Percentiles rank a stretch among this genome's conserved stretches.
These are phyloP conservation scores for Seiridium cupressi DNA, from an alignment of 2,329 filamentous ascomycete species.

Conservation along the genomic window DNA sequence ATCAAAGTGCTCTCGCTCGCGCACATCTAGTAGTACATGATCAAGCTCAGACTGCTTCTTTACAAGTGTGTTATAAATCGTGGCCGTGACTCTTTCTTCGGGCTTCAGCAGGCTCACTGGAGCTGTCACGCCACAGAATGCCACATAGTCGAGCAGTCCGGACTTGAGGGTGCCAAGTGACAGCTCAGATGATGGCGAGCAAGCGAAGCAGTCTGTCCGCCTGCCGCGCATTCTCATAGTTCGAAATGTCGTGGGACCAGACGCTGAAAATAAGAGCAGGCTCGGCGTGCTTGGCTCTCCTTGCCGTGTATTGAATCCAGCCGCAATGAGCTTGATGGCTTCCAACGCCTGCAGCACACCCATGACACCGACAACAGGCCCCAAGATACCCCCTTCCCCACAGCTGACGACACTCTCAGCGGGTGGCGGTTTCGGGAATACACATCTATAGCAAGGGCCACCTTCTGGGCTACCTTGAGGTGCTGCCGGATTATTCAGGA, in stretches of 20 bases:
- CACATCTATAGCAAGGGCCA: conserved; percentile 89
- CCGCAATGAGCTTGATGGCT: conserved; percentile 76
- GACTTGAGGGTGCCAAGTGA: conserved; percentile 59
- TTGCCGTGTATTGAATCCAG: conserved; percentile 21
- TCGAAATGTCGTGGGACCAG: conserved; percentile 56
- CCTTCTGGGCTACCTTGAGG: conserved; percentile 55
- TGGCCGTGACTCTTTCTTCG: conserved; percentile 66
- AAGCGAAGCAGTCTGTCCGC: conserved; percentile 72
- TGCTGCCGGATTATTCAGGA: conserved; percentile 77
- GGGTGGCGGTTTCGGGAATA: conserved; percentile 86
- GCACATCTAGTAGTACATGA: conserved; percentile 74
- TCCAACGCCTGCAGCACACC: conserved; percentile 89
- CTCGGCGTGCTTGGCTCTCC: conserved; percentile 24
- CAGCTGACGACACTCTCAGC: conserved; percentile 80
- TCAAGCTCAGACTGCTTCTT: conserved; percentile 7
- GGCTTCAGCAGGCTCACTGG: conserved; percentile 56
- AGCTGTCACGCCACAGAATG: conserved; percentile 71
- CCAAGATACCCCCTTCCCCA: conserved; percentile 88
- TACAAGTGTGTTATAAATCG: conserved; percentile 49
- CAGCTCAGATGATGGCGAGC: conserved; percentile 62
- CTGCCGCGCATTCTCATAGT: conserved; percentile 71
- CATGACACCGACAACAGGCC: conserved; percentile 91
- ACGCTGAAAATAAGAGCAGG: conserved; percentile 48
- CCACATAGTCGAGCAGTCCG: conserved; percentile 76
- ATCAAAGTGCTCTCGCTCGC: conserved; percentile 81